Base-by-base conservation (phyloP, 176 grass and related monocot genomes). In the Calamus simplicifolius region DNA sequence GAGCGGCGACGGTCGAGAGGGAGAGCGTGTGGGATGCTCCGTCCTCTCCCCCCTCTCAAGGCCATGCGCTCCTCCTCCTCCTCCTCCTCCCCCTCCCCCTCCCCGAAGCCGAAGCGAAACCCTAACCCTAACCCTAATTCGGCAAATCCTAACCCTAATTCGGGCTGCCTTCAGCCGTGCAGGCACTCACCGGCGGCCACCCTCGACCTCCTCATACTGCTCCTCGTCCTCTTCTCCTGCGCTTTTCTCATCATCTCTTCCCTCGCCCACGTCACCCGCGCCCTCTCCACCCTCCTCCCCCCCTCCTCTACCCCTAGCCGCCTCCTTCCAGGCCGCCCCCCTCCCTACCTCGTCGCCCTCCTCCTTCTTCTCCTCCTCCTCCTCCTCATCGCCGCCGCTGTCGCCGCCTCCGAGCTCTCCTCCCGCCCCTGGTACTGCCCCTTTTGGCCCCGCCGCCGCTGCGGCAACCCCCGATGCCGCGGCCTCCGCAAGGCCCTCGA, bases 181-280 rank as follows among this genome's bases (percentile, higher is more conserved):
- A 83, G 73, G 63, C 88, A 92, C 62, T 74, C 84, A 14, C 84
- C 93, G 3, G 85, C 93, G 16, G 87, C 93, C 38, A 88, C 87
- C 38, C 81, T 91, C 69, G 93, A 98, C 83, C 84, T 98, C 69
- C 81, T 98, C 58, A 88, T 92, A 58, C 81, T 97, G 49, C 76
- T 97, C 21, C 83, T 97, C 56, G 84, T 91, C 12, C 69, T 97
- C 72, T 88, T 82, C 80, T 85, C 83, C 18, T 67, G 69, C 30
- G 57, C 83, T 52, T 96, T 96, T 83, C 86, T 96, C 38, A 51
- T 90, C 49, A 74, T 58, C 28, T 96, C 91, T 53, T 87, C 80
- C 29, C 68, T 85, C 64, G 77, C 89, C 21, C 75, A 89, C 82
- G 54, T 95, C 73, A 60, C 67, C 10, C 86, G 80, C 74, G 64